Evolutionary conservation across 306 rosid species (phyloP).

Genomic region (Prunus mume): DNA sequence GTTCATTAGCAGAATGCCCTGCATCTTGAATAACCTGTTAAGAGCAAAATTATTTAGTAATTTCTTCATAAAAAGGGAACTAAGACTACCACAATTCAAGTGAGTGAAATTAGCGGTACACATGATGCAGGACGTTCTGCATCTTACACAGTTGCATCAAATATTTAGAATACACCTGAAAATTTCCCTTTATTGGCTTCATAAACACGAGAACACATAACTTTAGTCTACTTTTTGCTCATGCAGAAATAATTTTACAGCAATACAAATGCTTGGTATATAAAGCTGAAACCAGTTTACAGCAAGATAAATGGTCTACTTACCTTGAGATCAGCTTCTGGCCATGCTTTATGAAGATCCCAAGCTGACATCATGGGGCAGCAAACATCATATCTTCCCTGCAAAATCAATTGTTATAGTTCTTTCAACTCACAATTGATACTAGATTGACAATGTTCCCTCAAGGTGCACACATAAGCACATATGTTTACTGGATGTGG

Average conservation of each 20-base stretch:
- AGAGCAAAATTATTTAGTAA: slow-evolving; percentile 20
- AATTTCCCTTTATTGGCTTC: background rate
- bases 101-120: background rate
- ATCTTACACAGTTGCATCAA: background rate
- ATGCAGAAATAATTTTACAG: background rate
- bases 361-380: slow-evolving; percentile 98
- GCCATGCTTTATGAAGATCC: slow-evolving; percentile 99
- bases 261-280: background rate
- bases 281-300: background rate
- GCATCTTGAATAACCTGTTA: slow-evolving; percentile 79
- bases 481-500: background rate
- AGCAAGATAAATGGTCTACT: slow-evolving; percentile 10
- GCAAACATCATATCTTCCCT: slow-evolving; percentile 95
- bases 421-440: background rate
- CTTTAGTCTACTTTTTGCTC: background rate
- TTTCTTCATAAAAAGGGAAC: slow-evolving; percentile 8
- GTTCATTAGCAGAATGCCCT: slow-evolving; percentile 95
- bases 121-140: background rate
- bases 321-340: slow-evolving; percentile 89
- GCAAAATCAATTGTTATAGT: slow-evolving; percentile 14
- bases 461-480: background rate
- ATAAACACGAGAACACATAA: background rate
- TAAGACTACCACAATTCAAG: background rate
- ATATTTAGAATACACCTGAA: background rate
- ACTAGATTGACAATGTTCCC: background rate